Conservation (phyloP, 805 yeast genomes). For the Blastobotrys parvus region DNA sequence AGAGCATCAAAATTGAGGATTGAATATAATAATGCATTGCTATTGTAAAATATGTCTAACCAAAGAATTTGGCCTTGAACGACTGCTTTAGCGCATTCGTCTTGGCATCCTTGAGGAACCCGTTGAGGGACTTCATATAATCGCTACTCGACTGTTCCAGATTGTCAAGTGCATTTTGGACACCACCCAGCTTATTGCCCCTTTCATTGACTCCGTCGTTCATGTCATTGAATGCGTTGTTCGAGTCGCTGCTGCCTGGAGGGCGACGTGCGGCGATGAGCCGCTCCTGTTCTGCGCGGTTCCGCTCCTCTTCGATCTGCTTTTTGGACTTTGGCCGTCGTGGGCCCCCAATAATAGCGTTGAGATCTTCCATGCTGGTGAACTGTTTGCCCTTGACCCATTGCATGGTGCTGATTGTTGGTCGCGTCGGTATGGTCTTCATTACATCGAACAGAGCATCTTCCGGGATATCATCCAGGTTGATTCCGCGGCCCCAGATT, state of each 20-base stretch:
- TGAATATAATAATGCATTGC: neutral
- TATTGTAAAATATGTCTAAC: neutral
- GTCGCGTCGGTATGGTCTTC: slow-evolving; percentile 66
- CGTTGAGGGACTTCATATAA: slow-evolving; percentile 36
- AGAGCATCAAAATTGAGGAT: too few species aligned
- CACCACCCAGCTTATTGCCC: slow-evolving; percentile 26
- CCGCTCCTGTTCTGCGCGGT: slow-evolving; percentile 18
- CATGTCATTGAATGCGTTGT: neutral
- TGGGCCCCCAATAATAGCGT: slow-evolving; percentile 63
- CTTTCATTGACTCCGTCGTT: slow-evolving; percentile 8
- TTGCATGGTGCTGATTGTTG: slow-evolving; percentile 66
- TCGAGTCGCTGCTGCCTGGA: neutral
- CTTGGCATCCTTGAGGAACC: slow-evolving; percentile 23
- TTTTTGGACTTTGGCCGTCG: slow-evolving; percentile 52
- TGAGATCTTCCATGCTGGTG: slow-evolving; percentile 55
- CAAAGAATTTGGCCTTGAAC: slow-evolving; percentile 15
- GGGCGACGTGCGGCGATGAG: slow-evolving; percentile 16
- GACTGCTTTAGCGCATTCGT: slow-evolving; percentile 17
- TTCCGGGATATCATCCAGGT: slow-evolving; percentile 23
- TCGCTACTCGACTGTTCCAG: slow-evolving; percentile 39
- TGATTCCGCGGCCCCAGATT: slow-evolving; percentile 37
- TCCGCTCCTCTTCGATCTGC: slow-evolving; percentile 22
- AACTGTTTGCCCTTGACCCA: slow-evolving; percentile 77
- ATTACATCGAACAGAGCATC: slow-evolving; percentile 67
- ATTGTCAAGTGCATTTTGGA: slow-evolving; percentile 35